These are phyloP conservation scores for Saccharomycopsis sp. DNA, from an alignment of 805 yeast genomes.

Conservation along the genomic window DNA sequence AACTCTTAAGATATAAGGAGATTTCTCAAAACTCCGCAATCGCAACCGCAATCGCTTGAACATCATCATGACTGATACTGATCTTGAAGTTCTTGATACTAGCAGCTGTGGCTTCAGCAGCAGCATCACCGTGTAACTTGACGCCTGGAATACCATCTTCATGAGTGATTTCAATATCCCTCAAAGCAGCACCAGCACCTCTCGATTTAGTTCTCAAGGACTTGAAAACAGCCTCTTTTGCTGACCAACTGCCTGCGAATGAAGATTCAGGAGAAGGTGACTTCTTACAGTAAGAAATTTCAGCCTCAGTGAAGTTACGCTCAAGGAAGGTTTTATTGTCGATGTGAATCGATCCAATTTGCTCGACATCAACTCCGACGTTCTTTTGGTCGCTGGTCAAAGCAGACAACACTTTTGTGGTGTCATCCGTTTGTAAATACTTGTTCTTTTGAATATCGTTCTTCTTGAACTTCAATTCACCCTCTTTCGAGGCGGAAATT, in stretches of 20 bases:
- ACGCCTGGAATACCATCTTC: conserved; percentile 80
- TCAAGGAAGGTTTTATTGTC: conserved; percentile 88
- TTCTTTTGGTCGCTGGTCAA: conserved; percentile 36
- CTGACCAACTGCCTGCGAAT: conserved; percentile 97
- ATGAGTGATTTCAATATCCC: conserved; percentile 82
- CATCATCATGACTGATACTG: conserved; percentile 92
- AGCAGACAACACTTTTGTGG: conserved; percentile 24
- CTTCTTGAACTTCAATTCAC: conserved; percentile 41
- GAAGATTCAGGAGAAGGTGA: conserved; percentile 83
- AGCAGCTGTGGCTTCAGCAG: conserved; percentile 59
- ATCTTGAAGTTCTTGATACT: conserved; percentile 73
- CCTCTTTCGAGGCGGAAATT: conserved; percentile 37
- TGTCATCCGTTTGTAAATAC: conserved; percentile 17
- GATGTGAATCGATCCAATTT: conserved; percentile 70
- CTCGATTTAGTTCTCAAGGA: conserved; percentile 80
- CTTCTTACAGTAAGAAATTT: conserved; percentile 67
- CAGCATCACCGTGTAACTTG: conserved; percentile 67
- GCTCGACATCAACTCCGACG: conserved; percentile 97
- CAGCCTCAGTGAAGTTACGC: conserved; percentile 82
- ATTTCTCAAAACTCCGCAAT: conserved; percentile 37
- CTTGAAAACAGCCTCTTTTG: conserved; percentile 98
- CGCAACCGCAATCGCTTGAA: conserved; percentile 97
- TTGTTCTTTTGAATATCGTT: conserved; percentile 43
- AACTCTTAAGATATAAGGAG: no score
- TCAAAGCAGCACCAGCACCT: conserved; percentile 94